phyloP scores from a whole-genome alignment of 2,329 filamentous ascomycete species.

The Teratosphaeria epicoccoides region DNA sequence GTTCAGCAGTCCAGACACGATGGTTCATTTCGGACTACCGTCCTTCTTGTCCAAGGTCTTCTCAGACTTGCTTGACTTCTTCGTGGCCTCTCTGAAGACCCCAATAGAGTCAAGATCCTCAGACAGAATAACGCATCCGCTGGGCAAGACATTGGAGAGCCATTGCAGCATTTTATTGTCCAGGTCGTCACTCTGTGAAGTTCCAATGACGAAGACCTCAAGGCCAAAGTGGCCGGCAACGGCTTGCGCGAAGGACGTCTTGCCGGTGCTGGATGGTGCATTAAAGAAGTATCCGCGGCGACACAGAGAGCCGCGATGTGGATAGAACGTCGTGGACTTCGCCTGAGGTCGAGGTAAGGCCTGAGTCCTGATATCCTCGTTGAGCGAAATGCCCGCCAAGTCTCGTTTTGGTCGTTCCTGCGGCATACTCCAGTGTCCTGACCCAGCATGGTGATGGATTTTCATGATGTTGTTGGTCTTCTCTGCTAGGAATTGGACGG shows the following conservation, averaged over 20 bases:
- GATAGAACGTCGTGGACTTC: background rate
- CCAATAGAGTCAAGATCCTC: slow-evolving; percentile 21
- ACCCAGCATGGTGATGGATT: background rate
- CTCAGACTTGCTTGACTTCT: background rate
- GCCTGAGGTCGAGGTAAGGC: background rate
- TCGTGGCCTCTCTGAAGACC: background rate
- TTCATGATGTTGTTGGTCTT: background rate
- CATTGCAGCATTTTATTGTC: slow-evolving; percentile 49
- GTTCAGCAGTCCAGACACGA: slow-evolving; percentile 63
- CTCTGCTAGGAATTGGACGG: background rate
- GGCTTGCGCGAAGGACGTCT: slow-evolving; percentile 22
- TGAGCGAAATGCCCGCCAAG: background rate
- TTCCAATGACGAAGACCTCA: background rate
- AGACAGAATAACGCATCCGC: slow-evolving; percentile 32
- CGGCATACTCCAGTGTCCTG: background rate
- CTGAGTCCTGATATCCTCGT: background rate
- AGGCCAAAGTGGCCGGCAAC: slow-evolving; percentile 35
- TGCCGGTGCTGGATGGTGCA: slow-evolving; percentile 42
- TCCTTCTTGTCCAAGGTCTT: background rate
- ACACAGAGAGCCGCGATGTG: background rate
- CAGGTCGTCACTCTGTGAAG: slow-evolving; percentile 5
- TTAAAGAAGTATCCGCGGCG: slow-evolving; percentile 58
- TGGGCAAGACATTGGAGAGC: slow-evolving; percentile 30
- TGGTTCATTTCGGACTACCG: slow-evolving; percentile 1
- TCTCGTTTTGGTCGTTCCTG: background rate